Base-by-base conservation (phyloP, 2,329 filamentous ascomycete species). In the Cladobotryum mycophilum region DNA sequence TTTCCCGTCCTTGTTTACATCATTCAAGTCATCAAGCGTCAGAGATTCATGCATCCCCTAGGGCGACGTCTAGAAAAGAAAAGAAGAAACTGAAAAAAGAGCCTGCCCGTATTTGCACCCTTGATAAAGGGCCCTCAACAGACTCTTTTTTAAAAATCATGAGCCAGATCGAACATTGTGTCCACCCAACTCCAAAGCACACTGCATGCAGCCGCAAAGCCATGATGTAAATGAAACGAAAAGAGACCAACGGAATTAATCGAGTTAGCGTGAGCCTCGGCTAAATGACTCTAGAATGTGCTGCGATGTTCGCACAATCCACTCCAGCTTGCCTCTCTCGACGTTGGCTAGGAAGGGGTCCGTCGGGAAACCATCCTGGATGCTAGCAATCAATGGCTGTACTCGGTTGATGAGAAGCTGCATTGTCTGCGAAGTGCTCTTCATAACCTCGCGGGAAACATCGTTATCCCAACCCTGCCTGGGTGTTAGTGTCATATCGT, bases 381-480 rank as follows among this genome's bases (percentile, higher is more conserved):
- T 68, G 5, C 60, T 60, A 4, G 59, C 61, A 22, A 70, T 57
- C 17, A 71, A 59, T 18, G 68, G 65, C 40, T 62, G 61, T 30
- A 71, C 55, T 13, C 67, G 64, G 37, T 57, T 61, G 51, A 71
- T 63, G 5, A 71, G 63, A 30, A 70, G 61, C 41, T 69, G 61
- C 61, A 71, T 67, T 20, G 69, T 71, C 58, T 68, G 66, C 36
- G 66, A 64, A 2, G 66, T 67, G 58, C 67, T 70, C 59, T 64
- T 62, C 54, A 68, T 64, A 20, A 71, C 67, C 49, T 71, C 68
- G 18, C 62, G 61, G 43, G 61, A 60, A 37, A 62, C 64, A 20
- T 66, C 61, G 45, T 68, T 62, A 17, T 71, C 67, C 67, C 67
- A 70, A 49, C 70, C 67, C 69, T 71, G 43, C n/a, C 30, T 44